Percentiles rank a stretch among this genome's conserved stretches.
Conservation (phyloP, 1,284 basidiomycete genomes). For the Tilletia caries region DNA sequence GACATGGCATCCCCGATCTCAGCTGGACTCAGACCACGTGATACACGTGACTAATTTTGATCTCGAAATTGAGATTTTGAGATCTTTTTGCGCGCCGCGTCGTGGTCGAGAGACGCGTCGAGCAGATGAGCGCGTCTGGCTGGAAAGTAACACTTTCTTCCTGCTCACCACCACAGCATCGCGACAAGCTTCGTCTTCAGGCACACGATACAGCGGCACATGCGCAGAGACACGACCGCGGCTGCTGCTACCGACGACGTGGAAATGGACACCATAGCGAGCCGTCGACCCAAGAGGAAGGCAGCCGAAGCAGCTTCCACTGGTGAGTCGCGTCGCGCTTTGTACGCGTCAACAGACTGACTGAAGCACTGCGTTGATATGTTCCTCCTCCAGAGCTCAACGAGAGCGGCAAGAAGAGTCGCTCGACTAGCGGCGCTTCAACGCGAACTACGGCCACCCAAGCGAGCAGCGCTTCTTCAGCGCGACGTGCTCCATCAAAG, state of each 20-base stretch:
- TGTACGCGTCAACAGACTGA: background rate
- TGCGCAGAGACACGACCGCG: background rate
- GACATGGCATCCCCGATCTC: too few relatives aligned
- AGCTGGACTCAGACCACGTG: too few relatives aligned
- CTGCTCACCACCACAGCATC: too few relatives aligned
- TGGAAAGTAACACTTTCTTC: too few relatives aligned
- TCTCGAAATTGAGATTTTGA: too few relatives aligned
- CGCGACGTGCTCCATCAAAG: background rate
- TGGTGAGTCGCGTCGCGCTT: background rate
- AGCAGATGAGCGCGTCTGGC: too few relatives aligned
- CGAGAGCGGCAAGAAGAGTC: background rate
- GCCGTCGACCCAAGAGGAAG: slow-evolving; percentile 1
- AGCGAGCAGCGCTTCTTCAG: background rate
- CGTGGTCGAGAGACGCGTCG: too few relatives aligned
- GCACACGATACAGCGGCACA: background rate
- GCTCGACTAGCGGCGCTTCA: background rate
- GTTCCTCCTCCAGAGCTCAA: background rate
- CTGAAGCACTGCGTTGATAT: background rate
- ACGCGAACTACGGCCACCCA: background rate
- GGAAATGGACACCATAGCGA: background rate
- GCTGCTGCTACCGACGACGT: background rate
- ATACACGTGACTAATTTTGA: too few relatives aligned
- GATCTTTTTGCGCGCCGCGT: too few relatives aligned
- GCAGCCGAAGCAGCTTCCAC: background rate
- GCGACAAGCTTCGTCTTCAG: too few relatives aligned